phyloP scores from a whole-genome alignment of 345 rosid genomes.

The Citrus maxima region DNA sequence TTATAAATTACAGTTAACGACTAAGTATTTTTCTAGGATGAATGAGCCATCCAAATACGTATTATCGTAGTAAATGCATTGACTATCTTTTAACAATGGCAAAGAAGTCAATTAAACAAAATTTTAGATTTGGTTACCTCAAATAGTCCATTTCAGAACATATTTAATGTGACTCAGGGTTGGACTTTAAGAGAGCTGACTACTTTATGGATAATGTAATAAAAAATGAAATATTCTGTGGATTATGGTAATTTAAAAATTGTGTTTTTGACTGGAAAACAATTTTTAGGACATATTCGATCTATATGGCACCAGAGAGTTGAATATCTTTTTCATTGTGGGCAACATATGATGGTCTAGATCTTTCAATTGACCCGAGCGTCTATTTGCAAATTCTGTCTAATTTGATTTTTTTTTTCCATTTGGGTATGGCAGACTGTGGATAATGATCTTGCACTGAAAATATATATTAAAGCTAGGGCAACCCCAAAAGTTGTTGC shows the following conservation, averaged over 20 bases:
- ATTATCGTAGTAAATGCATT: background rate
- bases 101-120: background rate
- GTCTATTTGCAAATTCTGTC: background rate
- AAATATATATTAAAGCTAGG: constrained; percentile 93
- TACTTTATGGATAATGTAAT: background rate
- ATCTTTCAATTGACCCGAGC: background rate
- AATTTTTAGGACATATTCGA: background rate
- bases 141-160: background rate
- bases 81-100: background rate
- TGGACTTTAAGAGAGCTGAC: background rate
- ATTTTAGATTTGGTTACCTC: background rate
- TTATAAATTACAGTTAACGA: background rate
- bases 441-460: constrained; percentile 96
- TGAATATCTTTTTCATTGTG: background rate
- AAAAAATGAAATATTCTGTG: background rate
- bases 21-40: background rate
- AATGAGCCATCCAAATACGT: background rate
- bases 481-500: constrained; percentile 99
- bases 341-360: background rate
- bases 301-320: background rate
- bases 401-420: constrained; percentile 3
- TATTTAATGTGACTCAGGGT: background rate
- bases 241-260: background rate
- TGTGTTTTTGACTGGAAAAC: background rate
- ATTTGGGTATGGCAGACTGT: constrained; percentile 65